Percentiles rank a stretch among this genome's conserved stretches.
These are phyloP conservation scores for Lasiodiplodia sp. DNA, from an alignment of 2,329 filamentous ascomycete genomes.

Conservation along the genomic window DNA sequence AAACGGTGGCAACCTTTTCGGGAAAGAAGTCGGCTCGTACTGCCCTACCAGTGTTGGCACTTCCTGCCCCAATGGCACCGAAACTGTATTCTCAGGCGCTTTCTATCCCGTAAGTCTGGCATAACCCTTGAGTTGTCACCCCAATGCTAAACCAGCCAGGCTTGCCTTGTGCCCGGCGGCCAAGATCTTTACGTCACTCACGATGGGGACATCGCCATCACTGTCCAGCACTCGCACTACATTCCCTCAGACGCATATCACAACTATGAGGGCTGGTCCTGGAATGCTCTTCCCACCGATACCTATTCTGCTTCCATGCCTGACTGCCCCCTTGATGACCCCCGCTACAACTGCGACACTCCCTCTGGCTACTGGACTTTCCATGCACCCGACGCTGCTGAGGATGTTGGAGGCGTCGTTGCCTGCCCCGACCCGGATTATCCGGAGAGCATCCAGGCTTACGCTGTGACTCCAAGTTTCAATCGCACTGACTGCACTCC, in stretches of 20 bases:
- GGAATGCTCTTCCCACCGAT: conserved; percentile 30
- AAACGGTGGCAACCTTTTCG: conserved; percentile 32
- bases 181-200: conserved; percentile 35
- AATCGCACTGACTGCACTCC: conserved; percentile 32
- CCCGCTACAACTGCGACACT: conserved; percentile 33
- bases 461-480: conserved; percentile 35
- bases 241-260: conserved; percentile 33
- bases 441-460: conserved; percentile 29
- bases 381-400: conserved; percentile 32
- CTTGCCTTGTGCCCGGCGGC: conserved; percentile 35
- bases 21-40: conserved; percentile 29
- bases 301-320: not conserved
- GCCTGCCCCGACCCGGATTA: conserved; percentile 33
- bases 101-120: conserved; percentile 32
- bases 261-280: conserved; percentile 35
- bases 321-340: conserved; percentile 28
- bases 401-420: conserved; percentile 32
- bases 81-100: conserved; percentile 31
- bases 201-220: conserved; percentile 34
- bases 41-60: conserved; percentile 30
- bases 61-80: conserved; percentile 36
- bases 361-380: conserved; percentile 36
- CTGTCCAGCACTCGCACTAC: conserved; percentile 35
- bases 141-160: conserved; percentile 1
- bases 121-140: too few species aligned